Evolutionary conservation across 2,329 filamentous ascomycete genomes (phyloP), one percentile per base, ranked within the genome.

Genomic region (Fusarium metavorans): DNA sequence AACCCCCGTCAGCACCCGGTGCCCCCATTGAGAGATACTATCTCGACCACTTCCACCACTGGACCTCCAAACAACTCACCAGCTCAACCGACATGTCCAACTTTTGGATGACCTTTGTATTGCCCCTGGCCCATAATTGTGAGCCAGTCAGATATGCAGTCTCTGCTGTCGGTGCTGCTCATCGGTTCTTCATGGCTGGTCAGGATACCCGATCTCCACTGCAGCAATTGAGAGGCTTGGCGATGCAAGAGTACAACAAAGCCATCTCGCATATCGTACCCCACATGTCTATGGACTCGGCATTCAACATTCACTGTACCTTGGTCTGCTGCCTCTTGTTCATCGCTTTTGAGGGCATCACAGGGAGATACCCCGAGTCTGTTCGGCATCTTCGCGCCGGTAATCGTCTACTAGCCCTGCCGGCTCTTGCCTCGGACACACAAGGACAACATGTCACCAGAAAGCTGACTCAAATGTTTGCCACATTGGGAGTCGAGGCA

Each of bases 271-370:
- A 57, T 0, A 77, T 77, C 27, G 56, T 77, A 25, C 72, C 67
- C 3, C 62, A 67, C 23, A 77, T 77, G 71, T 70, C 59, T 0
- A 50, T 72, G 3, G 30, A 70, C 2, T 65, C 71, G 1, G 23
- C 67, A 1, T 67, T 68, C 5, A 67, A 76, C 2, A 43, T 75
- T 6, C 75, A 77, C 25, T 71, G 70, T 18, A 75, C 75, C 1
- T 6, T 77, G 0, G 67, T 78, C 1, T 76, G 76, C 25, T 79
- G 77, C 32, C 43, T 79, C 0, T 23, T 79, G 2, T 78, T 79
- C 8, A 64, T 79, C 3, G 77, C 76, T 0, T 74, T 78, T 9
- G 77, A 79, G 52, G 57, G 74, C 2, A 69, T 79, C 23, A 71
- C 67, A 2, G 77, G 77, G 11, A 67, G 74, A 4, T 78, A 79